Conservation (phyloP, 2,329 filamentous ascomycete species). For the Aspergillus texensis region DNA sequence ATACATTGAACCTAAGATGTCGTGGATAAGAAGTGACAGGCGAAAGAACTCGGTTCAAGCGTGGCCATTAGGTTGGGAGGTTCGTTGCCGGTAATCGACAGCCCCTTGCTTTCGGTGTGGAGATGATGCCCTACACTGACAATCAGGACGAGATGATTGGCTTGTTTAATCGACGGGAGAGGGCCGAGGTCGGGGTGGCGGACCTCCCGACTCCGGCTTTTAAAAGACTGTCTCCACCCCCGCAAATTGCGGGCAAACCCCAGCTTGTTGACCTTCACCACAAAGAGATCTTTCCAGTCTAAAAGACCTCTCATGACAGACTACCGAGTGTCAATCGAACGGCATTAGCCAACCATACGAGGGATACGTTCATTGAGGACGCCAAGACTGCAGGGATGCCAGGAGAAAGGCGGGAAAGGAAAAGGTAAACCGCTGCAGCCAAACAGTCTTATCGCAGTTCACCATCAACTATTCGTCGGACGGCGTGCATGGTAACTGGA, state of each 20-base stretch:
- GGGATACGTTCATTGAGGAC: neutral
- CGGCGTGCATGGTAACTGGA: slow-evolving; percentile 1
- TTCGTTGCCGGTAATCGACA: neutral
- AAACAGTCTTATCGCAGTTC: neutral
- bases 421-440: neutral
- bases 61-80: neutral
- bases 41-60: neutral
- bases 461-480: neutral
- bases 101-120: neutral
- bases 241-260: neutral
- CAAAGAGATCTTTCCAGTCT: too few species aligned
- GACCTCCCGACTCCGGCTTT: neutral
- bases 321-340: too few species aligned
- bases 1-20: neutral
- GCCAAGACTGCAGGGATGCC: neutral
- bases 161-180: slow-evolving; percentile 10
- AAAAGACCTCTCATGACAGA: too few species aligned
- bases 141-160: slow-evolving; percentile 1
- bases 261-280: too few species aligned
- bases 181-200: neutral
- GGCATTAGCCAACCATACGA: neutral
- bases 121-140: neutral
- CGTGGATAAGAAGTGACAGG: neutral
- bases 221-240: too few species aligned
- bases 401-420: neutral